Percentiles rank a stretch among this genome's conserved stretches.
These are phyloP conservation scores for Gastrodia elata DNA, from an alignment of 106 monocot genomes.

Conservation along the genomic window DNA sequence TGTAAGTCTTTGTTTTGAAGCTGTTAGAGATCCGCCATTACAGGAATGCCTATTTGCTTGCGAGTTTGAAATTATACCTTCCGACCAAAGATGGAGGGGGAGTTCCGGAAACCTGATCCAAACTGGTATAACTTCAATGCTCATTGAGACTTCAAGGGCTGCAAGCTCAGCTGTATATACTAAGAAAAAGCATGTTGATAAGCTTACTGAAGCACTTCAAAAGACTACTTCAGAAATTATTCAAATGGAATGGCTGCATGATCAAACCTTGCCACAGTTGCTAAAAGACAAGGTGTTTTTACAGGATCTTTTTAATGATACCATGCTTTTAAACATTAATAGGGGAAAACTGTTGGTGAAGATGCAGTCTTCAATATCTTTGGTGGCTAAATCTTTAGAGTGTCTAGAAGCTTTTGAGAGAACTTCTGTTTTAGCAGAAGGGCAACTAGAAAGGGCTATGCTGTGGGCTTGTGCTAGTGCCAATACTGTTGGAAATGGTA, in stretches of 20 bases:
- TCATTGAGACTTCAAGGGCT: slow-evolving; percentile 74
- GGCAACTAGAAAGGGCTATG: slow-evolving; percentile 29
- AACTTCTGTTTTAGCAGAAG: too few species aligned
- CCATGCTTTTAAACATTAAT: slow-evolving; percentile 52
- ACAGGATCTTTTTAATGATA: slow-evolving; percentile 39
- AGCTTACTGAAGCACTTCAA: slow-evolving; percentile 56
- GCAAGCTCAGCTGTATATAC: slow-evolving; percentile 57
- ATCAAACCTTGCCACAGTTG: slow-evolving; percentile 35
- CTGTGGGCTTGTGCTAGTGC: slow-evolving; percentile 90
- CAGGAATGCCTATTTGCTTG: too few species aligned
- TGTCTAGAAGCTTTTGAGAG: too few species aligned
- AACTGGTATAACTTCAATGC: slow-evolving; percentile 82
- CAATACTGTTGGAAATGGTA: slow-evolving; percentile 21
- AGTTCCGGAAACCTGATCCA: too few species aligned
- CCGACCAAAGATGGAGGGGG: too few species aligned
- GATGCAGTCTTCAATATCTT: slow-evolving; percentile 22
- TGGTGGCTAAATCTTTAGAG: too few species aligned
- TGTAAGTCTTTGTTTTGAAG: too few species aligned
- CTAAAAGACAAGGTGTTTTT: slow-evolving; percentile 36
- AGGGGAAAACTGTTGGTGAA: slow-evolving; percentile 65
- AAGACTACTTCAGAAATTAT: slow-evolving; percentile 63
- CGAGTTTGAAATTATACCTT: too few species aligned
- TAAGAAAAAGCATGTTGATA: slow-evolving; percentile 56
- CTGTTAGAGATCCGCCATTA: too few species aligned
- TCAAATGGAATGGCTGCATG: slow-evolving; percentile 85